Evolutionary conservation across 2,329 filamentous ascomycete genomes (phyloP), one percentile per base, ranked within the genome.

Genomic region (Microcera coccophila): DNA sequence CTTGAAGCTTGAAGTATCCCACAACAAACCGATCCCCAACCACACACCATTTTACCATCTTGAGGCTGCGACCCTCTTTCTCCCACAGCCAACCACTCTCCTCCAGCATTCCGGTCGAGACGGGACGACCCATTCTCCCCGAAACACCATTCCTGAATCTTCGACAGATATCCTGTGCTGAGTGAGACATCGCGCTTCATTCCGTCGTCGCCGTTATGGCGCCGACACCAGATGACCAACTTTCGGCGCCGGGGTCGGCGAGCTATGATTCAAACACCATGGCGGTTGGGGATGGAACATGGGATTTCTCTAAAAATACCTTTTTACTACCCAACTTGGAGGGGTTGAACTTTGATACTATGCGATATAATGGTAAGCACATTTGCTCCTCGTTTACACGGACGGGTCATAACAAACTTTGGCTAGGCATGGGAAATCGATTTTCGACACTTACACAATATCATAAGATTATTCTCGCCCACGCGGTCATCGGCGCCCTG

Each of bases 371-470:
- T 76, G 87, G 85, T 88, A 69, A 54, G 72, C 37, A n/a, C n/a
- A n/a, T n/a, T n/a, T n/a, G n/a, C n/a, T n/a, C n/a, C n/a, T n/a
- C 33, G 34, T 34, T 33, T 15, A 36, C 24, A 36, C 20, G n/a
- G 33, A 14, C n/a, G 5, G 17, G 17, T 15, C 16, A 33, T 19
- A 7, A 7, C 24, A 14, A 21, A 15, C 20, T 18, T 31, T 34
- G n/a, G n/a, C 36, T 31, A 87, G 85, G 87, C 63, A 90, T 91
- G 87, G 85, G 81, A 45, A 90, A 90, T 62, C 82, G 87, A 45
- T 91, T 91, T 64, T 74, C 78, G 38, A 78, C 77, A 10, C 65
- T 89, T 49, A 62, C 73, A 10, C 77, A 86, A 57, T 94, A 94
- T 61, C 84, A 87, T 58, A 69, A 65, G 20, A 73, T 91, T 35